Conservation (phyloP, 177 flowering plant genomes). For the Tripterygium wilfordii region DNA sequence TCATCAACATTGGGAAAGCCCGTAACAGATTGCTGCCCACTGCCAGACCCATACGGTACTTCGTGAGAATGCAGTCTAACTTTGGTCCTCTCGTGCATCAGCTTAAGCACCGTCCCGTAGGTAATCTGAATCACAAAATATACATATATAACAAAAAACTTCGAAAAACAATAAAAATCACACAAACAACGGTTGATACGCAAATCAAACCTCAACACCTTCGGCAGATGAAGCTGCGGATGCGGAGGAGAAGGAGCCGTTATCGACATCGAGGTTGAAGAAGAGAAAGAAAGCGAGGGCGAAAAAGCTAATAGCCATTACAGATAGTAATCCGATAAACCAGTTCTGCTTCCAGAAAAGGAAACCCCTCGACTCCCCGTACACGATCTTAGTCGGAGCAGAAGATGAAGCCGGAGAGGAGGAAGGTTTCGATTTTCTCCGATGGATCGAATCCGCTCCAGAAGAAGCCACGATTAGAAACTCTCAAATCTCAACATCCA, state of each 20-base stretch:
- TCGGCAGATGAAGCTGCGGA: constrained; percentile 58
- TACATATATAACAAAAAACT: too few relatives aligned
- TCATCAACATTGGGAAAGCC: constrained; percentile 87
- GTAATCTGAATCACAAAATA: constrained; percentile 85
- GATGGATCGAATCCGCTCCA: constrained; percentile 28
- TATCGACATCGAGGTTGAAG: constrained; percentile 56
- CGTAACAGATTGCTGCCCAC: constrained; percentile 97
- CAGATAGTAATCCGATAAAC: constrained; percentile 60
- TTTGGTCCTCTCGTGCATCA: constrained; percentile 92
- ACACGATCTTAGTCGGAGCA: constrained; percentile 32
- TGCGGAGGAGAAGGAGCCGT: constrained; percentile 32
- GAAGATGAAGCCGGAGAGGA: constrained; percentile 22
- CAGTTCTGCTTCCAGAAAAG: constrained; percentile 88
- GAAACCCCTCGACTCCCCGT: constrained; percentile 38
- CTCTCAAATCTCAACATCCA: too few relatives aligned
- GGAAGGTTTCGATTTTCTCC: constrained; percentile 42
- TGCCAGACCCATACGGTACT: constrained; percentile 96
- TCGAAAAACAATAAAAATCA: too few relatives aligned
- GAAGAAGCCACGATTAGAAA: constrained; percentile 83
- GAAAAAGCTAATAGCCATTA: constrained; percentile 74
- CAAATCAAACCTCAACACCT: constrained; percentile 52
- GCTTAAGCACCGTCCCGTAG: constrained; percentile 74
- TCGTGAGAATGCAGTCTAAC: constrained; percentile 90
- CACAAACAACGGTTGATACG: background rate
- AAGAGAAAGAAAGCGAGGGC: constrained; percentile 62